Evolutionary conservation across 202 grass and related monocot genomes (phyloP), one percentile per base, ranked within the genome.

Genomic region (Brachypodium distachyon): DNA sequence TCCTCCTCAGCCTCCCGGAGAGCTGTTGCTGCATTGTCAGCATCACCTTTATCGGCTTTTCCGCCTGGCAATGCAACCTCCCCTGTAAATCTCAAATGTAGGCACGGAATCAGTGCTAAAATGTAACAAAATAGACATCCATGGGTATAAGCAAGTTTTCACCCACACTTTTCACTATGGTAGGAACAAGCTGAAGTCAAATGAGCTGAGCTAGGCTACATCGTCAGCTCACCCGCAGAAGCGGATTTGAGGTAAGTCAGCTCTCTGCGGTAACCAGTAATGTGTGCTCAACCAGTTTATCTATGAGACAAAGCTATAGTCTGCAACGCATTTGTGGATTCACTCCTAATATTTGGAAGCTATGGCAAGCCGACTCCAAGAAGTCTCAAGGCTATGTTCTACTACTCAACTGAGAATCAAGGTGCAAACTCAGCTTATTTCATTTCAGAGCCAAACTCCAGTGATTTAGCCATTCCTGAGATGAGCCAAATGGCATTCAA

Each of bases 51-150:
- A 17, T 97, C 93, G 1, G 81, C 66, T 82, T 97, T 97, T 6
- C 93, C 93, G 46, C 93, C 90, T 9, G 90, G 93, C 61, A 97
- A 89, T 39, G 88, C 81, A 80, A 97, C 90, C 73, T 97, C 93
- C 40, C 93, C 93, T 97, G 61, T 74, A 62, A 84, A 36, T 41
- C 28, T 2, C 63, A 67, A 33, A 83, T 59, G 41, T 21, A 42
- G 41, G 32, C 33, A 69, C 3, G 25, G 63, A 28, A 29, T 18
- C 0, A 31, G n/a, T 40, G 78, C n/a, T 40, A 12, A 85, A 82
- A 65, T 34, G 38, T 29, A 64, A 38, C 71, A 29, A 86, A 73
- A 44, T 1, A 5, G 6, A 19, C 29, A 59, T 33, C 71, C 58
- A 73, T 56, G 48, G 26, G 51, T 28, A 37, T 41, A 56, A 40